Evolutionary conservation across 192 early-diverging fungal genomes (phyloP).

Genomic region (Chytriomyces confervae): DNA sequence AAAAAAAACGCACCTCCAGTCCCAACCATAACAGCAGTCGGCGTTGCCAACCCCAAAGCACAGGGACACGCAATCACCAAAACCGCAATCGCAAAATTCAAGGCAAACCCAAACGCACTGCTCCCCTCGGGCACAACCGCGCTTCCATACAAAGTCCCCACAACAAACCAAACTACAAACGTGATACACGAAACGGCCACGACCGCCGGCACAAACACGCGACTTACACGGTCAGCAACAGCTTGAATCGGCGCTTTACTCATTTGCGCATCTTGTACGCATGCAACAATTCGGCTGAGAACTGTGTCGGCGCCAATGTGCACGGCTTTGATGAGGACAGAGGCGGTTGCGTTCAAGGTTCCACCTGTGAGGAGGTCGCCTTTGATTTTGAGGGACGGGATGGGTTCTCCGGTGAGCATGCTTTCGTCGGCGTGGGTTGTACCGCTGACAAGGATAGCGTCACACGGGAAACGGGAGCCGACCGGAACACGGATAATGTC

Average conservation of each 20-base stretch:
- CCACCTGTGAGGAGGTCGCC: slow-evolving; percentile 62
- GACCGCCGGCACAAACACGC: slow-evolving; percentile 90
- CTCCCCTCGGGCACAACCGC: neutral
- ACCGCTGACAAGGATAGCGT: slow-evolving; percentile 67
- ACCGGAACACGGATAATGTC: slow-evolving; percentile 76
- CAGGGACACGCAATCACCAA: slow-evolving; percentile 98
- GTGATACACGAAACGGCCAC: slow-evolving; percentile 72
- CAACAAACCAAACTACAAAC: slow-evolving; percentile 76
- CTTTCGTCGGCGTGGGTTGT: slow-evolving; percentile 72
- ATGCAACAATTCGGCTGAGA: slow-evolving; percentile 83
- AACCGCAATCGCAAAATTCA: slow-evolving; percentile 74
- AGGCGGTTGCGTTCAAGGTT: slow-evolving; percentile 65
- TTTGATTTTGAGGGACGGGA: slow-evolving; percentile 64
- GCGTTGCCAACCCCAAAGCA: slow-evolving; percentile 92
- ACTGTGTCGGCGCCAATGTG: slow-evolving; percentile 75
- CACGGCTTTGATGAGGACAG: slow-evolving; percentile 67
- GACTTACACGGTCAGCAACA: slow-evolving; percentile 83
- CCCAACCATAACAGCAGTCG: slow-evolving; percentile 99
- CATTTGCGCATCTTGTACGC: slow-evolving; percentile 94
- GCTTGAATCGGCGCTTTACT: slow-evolving; percentile 95
- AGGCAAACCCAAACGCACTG: slow-evolving; percentile 22
- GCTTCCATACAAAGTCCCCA: slow-evolving; percentile 12
- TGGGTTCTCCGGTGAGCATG: slow-evolving; percentile 83
- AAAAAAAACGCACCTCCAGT: slow-evolving; percentile 68
- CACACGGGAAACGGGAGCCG: slow-evolving; percentile 74